A percentile compares a stretch with the other conserved stretches of the same genome.
phyloP scores from a whole-genome alignment of 371 early-diverging fungal species.

The Actinomortierella wolfii region DNA sequence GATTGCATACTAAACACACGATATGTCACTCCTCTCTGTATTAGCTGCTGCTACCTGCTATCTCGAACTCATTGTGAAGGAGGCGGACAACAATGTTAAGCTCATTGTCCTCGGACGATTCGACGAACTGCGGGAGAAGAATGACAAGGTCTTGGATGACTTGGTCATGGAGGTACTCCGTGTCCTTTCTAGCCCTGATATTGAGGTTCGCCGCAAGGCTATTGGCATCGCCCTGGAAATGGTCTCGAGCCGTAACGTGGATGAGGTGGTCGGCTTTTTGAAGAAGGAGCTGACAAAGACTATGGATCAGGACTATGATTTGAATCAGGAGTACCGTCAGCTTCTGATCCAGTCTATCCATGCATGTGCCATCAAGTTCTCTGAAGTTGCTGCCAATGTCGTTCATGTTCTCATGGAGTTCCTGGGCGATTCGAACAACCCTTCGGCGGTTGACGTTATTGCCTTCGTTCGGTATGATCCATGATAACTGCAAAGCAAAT shows the following conservation, averaged over 20 bases:
- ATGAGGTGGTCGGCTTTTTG: slow-evolving; percentile 90
- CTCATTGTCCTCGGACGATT: slow-evolving; percentile 93
- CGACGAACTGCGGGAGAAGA: slow-evolving; percentile 82
- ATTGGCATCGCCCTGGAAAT: slow-evolving; percentile 87
- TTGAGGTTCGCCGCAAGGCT: slow-evolving; percentile 93
- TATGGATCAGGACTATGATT: slow-evolving; percentile 85
- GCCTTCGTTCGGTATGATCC: slow-evolving; percentile 81
- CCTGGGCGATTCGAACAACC: slow-evolving; percentile 85
- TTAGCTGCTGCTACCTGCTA: slow-evolving; percentile 89
- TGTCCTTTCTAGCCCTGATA: slow-evolving; percentile 90
- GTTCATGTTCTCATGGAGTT: slow-evolving; percentile 95
- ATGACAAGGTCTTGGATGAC: slow-evolving; percentile 87
- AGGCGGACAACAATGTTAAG: slow-evolving; percentile 97
- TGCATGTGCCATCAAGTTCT: slow-evolving; percentile 92
- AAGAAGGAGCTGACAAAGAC: slow-evolving; percentile 94
- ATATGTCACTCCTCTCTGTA: not conserved
- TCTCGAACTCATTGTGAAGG: slow-evolving; percentile 88
- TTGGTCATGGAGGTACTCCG: slow-evolving; percentile 93
- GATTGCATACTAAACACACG: not conserved
- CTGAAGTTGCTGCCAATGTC: slow-evolving; percentile 93
- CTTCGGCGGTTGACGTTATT: slow-evolving; percentile 95
- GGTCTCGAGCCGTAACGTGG: slow-evolving; percentile 89
- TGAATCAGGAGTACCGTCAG: slow-evolving; percentile 92
- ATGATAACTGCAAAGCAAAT: not conserved
- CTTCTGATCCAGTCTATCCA: slow-evolving; percentile 96